Percentiles rank a stretch among this genome's conserved stretches.
Evolutionary conservation across 1,284 basidiomycete genomes (phyloP).

Genomic region (Sutorius eximius): DNA sequence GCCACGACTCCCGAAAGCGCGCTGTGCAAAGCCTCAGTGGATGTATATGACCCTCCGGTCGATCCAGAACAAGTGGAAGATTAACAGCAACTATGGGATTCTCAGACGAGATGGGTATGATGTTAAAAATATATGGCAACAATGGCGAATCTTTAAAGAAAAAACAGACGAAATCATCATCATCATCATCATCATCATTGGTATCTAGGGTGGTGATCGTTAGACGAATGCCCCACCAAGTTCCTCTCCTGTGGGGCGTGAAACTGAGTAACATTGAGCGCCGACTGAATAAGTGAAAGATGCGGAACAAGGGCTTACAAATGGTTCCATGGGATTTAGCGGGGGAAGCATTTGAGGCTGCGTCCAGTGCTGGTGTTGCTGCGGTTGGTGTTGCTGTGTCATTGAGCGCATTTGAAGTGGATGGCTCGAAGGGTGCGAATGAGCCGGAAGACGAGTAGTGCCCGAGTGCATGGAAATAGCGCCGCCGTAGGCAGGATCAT

Average conservation of each 20-base stretch:
- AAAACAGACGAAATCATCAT: slow-evolving; percentile 14
- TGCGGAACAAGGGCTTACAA: slow-evolving; percentile 43
- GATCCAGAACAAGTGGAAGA: slow-evolving; percentile 34
- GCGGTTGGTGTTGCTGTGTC: slow-evolving; percentile 38
- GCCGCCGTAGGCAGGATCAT: slow-evolving; percentile 43
- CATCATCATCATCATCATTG: slow-evolving; percentile 40
- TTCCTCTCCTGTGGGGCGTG: slow-evolving; percentile 48
- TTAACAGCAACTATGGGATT: slow-evolving; percentile 35
- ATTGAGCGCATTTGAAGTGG: slow-evolving; percentile 45
- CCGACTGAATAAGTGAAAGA: not conserved
- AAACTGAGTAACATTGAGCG: slow-evolving; percentile 35
- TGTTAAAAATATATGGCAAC: slow-evolving; percentile 40
- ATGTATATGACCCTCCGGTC: slow-evolving; percentile 28
- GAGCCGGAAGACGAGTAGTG: slow-evolving; percentile 30
- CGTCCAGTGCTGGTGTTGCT: slow-evolving; percentile 46
- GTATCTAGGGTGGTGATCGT: slow-evolving; percentile 50
- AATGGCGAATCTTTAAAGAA: slow-evolving; percentile 39
- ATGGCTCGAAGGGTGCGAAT: slow-evolving; percentile 42
- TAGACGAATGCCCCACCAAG: slow-evolving; percentile 50
- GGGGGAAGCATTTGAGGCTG: slow-evolving; percentile 37
- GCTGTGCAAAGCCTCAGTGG: slow-evolving; percentile 30
- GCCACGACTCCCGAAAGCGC: slow-evolving; percentile 30
- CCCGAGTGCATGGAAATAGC: slow-evolving; percentile 24
- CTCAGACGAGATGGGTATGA: slow-evolving; percentile 38
- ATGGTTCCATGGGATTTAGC: slow-evolving; percentile 56